Conservation (phyloP, 345 rosid species). For the Crucihimalaya himalaica region DNA sequence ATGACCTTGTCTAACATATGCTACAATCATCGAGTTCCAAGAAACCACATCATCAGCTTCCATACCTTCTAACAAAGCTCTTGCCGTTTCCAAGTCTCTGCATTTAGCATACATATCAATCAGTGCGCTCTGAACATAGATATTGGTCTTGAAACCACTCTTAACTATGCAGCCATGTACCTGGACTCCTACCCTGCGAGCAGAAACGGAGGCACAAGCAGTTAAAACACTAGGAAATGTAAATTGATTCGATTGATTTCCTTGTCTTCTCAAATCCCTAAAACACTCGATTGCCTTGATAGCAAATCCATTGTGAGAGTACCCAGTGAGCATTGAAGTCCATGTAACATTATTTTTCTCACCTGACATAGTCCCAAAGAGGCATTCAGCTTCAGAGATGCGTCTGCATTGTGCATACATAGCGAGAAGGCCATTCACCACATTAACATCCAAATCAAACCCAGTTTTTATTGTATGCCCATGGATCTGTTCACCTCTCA, state of each 20-base stretch:
- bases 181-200: conserved; percentile 59
- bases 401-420: conserved; percentile 75
- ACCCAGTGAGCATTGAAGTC: conserved; percentile 90
- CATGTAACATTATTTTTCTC: conserved; percentile 64
- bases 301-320: conserved; percentile 59
- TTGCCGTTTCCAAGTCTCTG: conserved; percentile 61
- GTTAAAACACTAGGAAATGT: conserved; percentile 80
- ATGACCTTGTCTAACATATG: conserved; percentile 67
- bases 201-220: conserved; percentile 64
- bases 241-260: conserved; percentile 65
- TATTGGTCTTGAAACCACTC: conserved; percentile 66
- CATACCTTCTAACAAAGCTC: conserved; percentile 49
- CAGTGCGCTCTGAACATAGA: conserved; percentile 75
- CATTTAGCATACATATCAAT: conserved; percentile 89
- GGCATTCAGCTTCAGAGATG: conserved; percentile 66
- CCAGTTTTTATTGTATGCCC: conserved; percentile 58
- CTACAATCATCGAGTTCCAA: conserved; percentile 85
- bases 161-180: conserved; percentile 68
- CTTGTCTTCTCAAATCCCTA: conserved; percentile 56
- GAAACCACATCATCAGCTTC: conserved; percentile 66
- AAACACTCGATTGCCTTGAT: conserved; percentile 65
- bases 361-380: conserved; percentile 50
- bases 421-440: conserved; percentile 76
- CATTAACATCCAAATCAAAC: conserved; percentile 56
- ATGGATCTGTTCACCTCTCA: conserved; percentile 72